phyloP scores from a whole-genome alignment of 2,329 filamentous ascomycete genomes.

The Microdochium bolleyi region DNA sequence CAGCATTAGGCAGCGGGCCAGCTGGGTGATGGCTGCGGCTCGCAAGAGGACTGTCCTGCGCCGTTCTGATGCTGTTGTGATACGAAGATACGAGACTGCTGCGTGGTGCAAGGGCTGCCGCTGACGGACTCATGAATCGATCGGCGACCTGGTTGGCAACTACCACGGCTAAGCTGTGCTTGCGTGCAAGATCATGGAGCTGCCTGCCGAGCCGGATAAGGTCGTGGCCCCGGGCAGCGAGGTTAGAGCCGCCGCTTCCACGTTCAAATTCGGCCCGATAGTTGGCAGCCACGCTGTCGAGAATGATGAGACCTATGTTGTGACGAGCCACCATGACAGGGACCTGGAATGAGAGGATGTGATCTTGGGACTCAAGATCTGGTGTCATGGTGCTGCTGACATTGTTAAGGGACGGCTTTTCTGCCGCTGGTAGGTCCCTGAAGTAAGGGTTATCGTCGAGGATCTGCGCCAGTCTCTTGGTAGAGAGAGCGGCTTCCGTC shows the following conservation, averaged over 20 bases:
- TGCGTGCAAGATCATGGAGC: constrained; percentile 67
- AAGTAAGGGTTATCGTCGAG: constrained; percentile 60
- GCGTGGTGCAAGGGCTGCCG: constrained; percentile 5
- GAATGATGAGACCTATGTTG: constrained; percentile 70
- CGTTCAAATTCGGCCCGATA: constrained; percentile 86
- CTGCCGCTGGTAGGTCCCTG: constrained; percentile 13
- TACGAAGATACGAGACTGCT: constrained; percentile 1
- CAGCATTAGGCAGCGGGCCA: constrained; percentile 18
- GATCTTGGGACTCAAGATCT: constrained; percentile 90
- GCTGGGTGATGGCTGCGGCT: constrained; percentile 29
- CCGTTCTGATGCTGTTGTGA: constrained; percentile 3
- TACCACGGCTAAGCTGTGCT: constrained; percentile 72
- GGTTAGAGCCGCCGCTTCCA: constrained; percentile 39
- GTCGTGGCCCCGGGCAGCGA: constrained; percentile 70
- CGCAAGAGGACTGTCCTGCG: constrained; percentile 43
- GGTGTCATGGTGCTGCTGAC: constrained; percentile 78
- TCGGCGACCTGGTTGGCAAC: constrained; percentile 95
- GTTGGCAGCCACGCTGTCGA: constrained; percentile 93
- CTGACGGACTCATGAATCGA: constrained; percentile 46
- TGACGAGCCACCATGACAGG: constrained; percentile 74
- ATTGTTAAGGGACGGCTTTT: constrained; percentile 57
- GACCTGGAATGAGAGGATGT: constrained; percentile 88
- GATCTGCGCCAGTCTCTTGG: constrained; percentile 73
- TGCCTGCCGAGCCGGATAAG: constrained; percentile 69
- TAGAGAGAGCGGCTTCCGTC: constrained; percentile 81